Conservation (phyloP, 169 alveolate genomes). For the Besnoitia besnoiti region DNA sequence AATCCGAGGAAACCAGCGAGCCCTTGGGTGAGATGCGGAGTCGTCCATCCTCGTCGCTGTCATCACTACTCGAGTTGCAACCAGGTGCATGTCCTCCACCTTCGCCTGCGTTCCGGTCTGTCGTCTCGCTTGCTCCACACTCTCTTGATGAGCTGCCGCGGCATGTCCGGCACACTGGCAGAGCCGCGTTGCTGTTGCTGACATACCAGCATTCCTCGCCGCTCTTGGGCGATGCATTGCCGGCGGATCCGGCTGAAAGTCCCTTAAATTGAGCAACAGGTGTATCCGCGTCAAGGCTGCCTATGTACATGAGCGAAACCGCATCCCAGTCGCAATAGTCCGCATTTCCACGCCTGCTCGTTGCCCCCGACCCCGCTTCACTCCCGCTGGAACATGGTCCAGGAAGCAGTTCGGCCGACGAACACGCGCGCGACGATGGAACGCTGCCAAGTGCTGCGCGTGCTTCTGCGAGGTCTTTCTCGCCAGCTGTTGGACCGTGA, state of each 20-base stretch:
- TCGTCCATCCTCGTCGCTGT: not conserved
- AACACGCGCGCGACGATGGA: not conserved
- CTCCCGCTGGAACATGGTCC: not conserved
- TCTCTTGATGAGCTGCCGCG: not conserved
- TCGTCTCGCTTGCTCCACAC: not conserved
- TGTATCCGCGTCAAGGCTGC: constrained; percentile 17
- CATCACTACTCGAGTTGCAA: not conserved
- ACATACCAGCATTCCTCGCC: constrained; percentile 9
- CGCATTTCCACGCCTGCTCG: not conserved
- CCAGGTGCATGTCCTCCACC: not conserved
- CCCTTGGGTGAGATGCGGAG: not conserved
- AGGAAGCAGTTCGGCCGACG: not conserved
- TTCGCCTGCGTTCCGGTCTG: not conserved
- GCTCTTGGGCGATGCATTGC: not conserved
- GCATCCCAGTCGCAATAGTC: constrained; percentile 40
- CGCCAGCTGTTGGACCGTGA: not conserved
- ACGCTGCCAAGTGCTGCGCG: not conserved
- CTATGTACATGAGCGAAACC: constrained; percentile 7
- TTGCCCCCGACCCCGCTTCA: not conserved
- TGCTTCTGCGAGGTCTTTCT: not conserved
- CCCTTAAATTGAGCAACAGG: constrained; percentile 26
- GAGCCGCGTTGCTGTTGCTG: constrained; percentile 25
- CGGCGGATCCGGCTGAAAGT: not conserved
- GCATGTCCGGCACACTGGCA: not conserved
- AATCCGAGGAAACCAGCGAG: not conserved